Base-by-base conservation (phyloP, 2,329 filamentous ascomycete genomes). In the Fusarium brevicatenulatum region DNA sequence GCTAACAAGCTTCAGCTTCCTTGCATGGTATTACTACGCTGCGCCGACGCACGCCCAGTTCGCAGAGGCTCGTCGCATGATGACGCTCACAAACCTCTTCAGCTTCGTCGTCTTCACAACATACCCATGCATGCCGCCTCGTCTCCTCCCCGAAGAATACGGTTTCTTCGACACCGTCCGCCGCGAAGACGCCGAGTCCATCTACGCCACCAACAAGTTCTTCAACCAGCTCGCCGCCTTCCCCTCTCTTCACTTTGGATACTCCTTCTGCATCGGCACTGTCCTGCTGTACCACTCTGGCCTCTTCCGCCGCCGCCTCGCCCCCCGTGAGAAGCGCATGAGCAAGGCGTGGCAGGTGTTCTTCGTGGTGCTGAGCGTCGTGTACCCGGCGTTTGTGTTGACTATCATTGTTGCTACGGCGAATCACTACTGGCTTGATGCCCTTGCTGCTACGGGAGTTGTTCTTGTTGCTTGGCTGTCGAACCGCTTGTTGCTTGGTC, bases 351-450 rank as follows among this genome's bases (percentile, higher is more conserved):
- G 77, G 63, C 77, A 78, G 58, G 37, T 65, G 28, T 78, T 80
- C 52, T 80, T 79, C 44, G 77, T 72, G 25, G 46, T 47, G 9
- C 54, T 87, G 21, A 87, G 88, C 36, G 65, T 89, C 23, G 80
- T 82, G 52, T 90, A 90, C 74, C 88, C 88, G 4, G 73, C 79
- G 9, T 85, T 87, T 75, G 88, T 90, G 57, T 76, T 91, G 54
- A 82, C 86, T 1, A 86, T 86, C 36, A 91, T 91, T 66, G 86
- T 91, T 34, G 86, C 89, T 21, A 91, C 89, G 1, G 89, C 89
- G 39, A 91, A 91, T 74, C 89, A 86, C 74, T 87, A 92, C 78
- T 86, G 92, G 52, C 84, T 93, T 9, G 91, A 93, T 79, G 91
- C 91, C 0, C 84, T 91, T 25, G 91, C 90, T 3, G 91, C 91